phyloP scores from a whole-genome alignment of 176 grass and related monocot genomes.

The Carex littledalei region DNA sequence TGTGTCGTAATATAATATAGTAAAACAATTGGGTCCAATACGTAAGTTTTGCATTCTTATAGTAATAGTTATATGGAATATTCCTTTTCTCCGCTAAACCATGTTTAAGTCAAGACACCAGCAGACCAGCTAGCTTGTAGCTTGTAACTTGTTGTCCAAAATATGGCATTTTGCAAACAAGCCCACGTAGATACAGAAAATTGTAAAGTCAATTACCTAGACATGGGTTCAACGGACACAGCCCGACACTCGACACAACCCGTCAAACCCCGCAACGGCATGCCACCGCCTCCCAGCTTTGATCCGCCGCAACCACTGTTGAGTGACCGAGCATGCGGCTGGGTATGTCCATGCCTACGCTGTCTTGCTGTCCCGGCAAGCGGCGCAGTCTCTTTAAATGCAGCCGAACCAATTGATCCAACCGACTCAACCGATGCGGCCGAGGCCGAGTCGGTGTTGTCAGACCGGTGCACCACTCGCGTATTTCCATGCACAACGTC shows the following conservation, averaged over 20 bases:
- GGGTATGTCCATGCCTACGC: conserved; percentile 21
- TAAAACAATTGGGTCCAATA: neutral
- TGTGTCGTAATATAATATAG: neutral
- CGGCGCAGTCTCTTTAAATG: conserved; percentile 11
- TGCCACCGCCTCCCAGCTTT: conserved; percentile 24
- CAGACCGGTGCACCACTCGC: conserved; percentile 24
- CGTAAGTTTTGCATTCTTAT: neutral
- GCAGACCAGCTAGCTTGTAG: too few relatives aligned
- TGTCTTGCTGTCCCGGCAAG: conserved; percentile 18
- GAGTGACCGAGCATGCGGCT: conserved; percentile 32
- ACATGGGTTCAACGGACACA: conserved; percentile 67
- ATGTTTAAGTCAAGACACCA: neutral
- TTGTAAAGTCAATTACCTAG: conserved; percentile 32
- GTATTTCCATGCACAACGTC: conserved; percentile 54
- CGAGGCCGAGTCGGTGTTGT: conserved; percentile 40
- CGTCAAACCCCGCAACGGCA: conserved; percentile 45
- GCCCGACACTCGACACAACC: conserved; percentile 88
- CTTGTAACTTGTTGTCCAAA: neutral
- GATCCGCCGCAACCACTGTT: neutral
- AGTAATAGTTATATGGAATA: neutral
- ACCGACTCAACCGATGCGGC: conserved; percentile 25
- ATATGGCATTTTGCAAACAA: neutral
- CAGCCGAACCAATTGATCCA: conserved; percentile 12
- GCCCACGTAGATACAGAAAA: neutral
- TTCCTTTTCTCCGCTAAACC: neutral